Percentiles rank a stretch among this genome's conserved stretches.
Evolutionary conservation across 257 asterid species (phyloP).

Genomic region (Scutellaria barbata): DNA sequence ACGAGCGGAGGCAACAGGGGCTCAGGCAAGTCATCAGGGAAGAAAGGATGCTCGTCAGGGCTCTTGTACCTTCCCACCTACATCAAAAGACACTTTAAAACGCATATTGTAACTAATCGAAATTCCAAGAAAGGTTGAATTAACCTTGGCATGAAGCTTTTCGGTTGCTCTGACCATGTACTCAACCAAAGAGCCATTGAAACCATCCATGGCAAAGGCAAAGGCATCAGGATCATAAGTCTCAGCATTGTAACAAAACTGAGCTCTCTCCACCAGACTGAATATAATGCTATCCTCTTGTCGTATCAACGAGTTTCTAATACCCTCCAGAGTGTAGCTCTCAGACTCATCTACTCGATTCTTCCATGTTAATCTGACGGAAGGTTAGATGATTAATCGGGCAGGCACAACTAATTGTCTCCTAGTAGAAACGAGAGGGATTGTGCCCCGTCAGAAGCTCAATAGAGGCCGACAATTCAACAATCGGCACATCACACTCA

Average conservation of each 20-base stretch:
- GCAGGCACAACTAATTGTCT: not conserved
- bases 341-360: slow-evolving; percentile 71
- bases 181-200: slow-evolving; percentile 74
- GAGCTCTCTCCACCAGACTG: slow-evolving; percentile 83
- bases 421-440: no score
- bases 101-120: not conserved
- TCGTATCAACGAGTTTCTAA: slow-evolving; percentile 66
- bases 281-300: slow-evolving; percentile 93
- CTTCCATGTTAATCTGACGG: slow-evolving; percentile 49
- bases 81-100: slow-evolving; percentile 5
- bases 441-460: no score
- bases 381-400: slow-evolving; percentile 12
- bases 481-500: no score
- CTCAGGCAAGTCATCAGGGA: slow-evolving; percentile 65
- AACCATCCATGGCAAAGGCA: slow-evolving; percentile 60
- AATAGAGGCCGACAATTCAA: no score
- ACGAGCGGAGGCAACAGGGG: slow-evolving; percentile 79
- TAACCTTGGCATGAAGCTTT: slow-evolving; percentile 78
- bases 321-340: slow-evolving; percentile 75
- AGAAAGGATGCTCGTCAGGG: slow-evolving; percentile 94
- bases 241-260: slow-evolving; percentile 61
- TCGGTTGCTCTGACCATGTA: slow-evolving; percentile 82
- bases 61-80: slow-evolving; percentile 86
- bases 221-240: slow-evolving; percentile 69
- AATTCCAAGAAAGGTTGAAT: not conserved